Conservation (phyloP, 495 filamentous ascomycete species). For the Amniculicola lignicola region DNA sequence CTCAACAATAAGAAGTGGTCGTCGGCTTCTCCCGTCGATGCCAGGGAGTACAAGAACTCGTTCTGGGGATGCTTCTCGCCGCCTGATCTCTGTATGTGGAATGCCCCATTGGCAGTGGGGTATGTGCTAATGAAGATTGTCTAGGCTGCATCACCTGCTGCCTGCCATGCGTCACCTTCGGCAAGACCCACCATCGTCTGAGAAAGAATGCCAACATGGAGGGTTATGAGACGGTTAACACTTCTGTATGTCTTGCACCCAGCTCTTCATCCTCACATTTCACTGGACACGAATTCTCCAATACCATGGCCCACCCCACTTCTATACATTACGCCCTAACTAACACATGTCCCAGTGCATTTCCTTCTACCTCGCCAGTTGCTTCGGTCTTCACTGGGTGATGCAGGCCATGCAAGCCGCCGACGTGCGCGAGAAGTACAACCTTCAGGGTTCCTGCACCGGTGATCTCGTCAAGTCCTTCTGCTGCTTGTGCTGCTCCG, state of each 20-base stretch:
- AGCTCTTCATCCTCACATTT: background rate
- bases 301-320: background rate
- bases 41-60: slow-evolving; percentile 35
- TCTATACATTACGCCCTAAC: too few species aligned
- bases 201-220: slow-evolving; percentile 42
- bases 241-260: slow-evolving; percentile 34
- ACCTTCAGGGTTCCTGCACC: slow-evolving; percentile 44
- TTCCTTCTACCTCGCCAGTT: slow-evolving; percentile 37
- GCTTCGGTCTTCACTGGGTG: slow-evolving; percentile 41
- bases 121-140: background rate
- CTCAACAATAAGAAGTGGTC: slow-evolving; percentile 37
- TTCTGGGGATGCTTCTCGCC: slow-evolving; percentile 43
- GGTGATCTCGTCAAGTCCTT: slow-evolving; percentile 41
- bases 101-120: background rate
- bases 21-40: slow-evolving; percentile 33
- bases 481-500: slow-evolving; percentile 47
- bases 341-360: too few species aligned
- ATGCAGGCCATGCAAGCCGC: slow-evolving; percentile 44
- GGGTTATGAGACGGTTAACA: slow-evolving; percentile 48
- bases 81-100: slow-evolving; percentile 39
- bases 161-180: slow-evolving; percentile 49
- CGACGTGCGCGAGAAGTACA: slow-evolving; percentile 45
- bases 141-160: slow-evolving; percentile 41
- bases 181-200: slow-evolving; percentile 48
- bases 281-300: background rate